Evolutionary conservation across 148 eudicot genomes (phyloP), one percentile per base, ranked within the genome.

Genomic region (Salicornia ramosissima): DNA sequence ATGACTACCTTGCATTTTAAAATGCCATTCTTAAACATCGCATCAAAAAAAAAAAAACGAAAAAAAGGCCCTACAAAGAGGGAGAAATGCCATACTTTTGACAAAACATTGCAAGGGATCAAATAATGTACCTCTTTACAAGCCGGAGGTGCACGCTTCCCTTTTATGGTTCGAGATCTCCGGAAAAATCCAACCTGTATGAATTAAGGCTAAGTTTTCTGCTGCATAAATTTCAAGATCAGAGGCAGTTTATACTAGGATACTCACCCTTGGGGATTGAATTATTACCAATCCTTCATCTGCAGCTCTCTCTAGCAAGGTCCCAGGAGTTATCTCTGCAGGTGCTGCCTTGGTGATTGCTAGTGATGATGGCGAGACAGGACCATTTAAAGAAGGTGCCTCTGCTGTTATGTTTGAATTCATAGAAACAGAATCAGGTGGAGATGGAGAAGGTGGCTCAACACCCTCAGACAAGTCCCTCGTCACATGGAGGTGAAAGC

Each of bases 161-260:
- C 91, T 76, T 93, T 93, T 59, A 88, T 84, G 45, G 87, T 85
- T 71, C 97, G 84, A 57, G 83, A 87, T 86, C 92, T 88, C 79
- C 96, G 83, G 78, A 90, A 93, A 74, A 73, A 86, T 63, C 98
- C 98, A 76, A 93, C 97, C 97, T 93, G 86, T 76, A 74, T 60
- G 5, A 31, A 46, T 0, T 61, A 34, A 68, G 47, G 46, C 52
- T 56, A 60, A 61, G 71, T 66, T 65, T 50, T 56, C 63, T 34
- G 52, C 75, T 30, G 40, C 43, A 72, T 15, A 50, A 31, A 59
- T 65, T 16, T 18, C 39, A 8, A 10, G 2, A 68, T 67, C 45
- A 65, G 33, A 60, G 63, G 62, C 34, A 51, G 70, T 18, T 29
- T 73, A 64, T n/a, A 8, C n/a, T 40, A 24, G 19, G 39, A 50